phyloP scores from a whole-genome alignment of 2,329 filamentous ascomycete genomes.

The Fusarium sp. region DNA sequence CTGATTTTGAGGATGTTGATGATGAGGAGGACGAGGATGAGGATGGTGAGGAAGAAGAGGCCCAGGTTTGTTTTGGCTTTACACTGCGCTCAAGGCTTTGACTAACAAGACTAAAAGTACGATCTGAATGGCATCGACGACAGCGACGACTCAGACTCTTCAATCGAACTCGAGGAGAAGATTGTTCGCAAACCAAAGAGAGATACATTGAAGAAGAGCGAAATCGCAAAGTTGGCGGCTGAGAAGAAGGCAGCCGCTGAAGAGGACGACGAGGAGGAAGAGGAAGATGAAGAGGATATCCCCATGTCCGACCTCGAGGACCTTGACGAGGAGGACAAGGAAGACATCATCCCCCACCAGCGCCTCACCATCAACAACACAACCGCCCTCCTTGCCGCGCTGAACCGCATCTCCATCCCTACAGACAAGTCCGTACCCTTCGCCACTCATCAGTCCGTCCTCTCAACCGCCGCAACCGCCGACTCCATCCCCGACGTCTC shows the following conservation, averaged over 20 bases:
- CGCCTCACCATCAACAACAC: constrained; percentile 98
- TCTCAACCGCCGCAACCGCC: constrained; percentile 72
- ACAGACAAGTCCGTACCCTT: constrained; percentile 77
- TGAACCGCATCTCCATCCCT: constrained; percentile 80
- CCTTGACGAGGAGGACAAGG: constrained; percentile 80
- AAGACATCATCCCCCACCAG: constrained; percentile 89
- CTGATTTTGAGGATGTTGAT: constrained; percentile 48
- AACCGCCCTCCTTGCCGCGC: constrained; percentile 80
- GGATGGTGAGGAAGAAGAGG: constrained; percentile 36
- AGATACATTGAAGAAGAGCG: constrained; percentile 54
- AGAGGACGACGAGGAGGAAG: constrained; percentile 68
- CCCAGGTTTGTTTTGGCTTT: constrained; percentile 39
- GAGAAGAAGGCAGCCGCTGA: constrained; percentile 36
- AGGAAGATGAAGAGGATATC: constrained; percentile 86
- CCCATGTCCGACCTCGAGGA: constrained; percentile 89
- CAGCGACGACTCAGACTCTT: constrained; percentile 73
- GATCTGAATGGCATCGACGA: constrained; percentile 69
- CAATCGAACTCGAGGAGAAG: constrained; percentile 81
- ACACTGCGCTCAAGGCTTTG: background rate
- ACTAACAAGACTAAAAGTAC: constrained; percentile 49
- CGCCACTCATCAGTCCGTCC: constrained; percentile 82
- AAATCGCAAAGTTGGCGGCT: constrained; percentile 37
- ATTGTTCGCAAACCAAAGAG: constrained; percentile 64
- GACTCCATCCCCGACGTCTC: constrained; percentile 81
- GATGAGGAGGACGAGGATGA: constrained; percentile 52